These are phyloP conservation scores for Neofusicoccum cordaticola DNA, from an alignment of 2,329 filamentous ascomycete species.

Conservation along the genomic window DNA sequence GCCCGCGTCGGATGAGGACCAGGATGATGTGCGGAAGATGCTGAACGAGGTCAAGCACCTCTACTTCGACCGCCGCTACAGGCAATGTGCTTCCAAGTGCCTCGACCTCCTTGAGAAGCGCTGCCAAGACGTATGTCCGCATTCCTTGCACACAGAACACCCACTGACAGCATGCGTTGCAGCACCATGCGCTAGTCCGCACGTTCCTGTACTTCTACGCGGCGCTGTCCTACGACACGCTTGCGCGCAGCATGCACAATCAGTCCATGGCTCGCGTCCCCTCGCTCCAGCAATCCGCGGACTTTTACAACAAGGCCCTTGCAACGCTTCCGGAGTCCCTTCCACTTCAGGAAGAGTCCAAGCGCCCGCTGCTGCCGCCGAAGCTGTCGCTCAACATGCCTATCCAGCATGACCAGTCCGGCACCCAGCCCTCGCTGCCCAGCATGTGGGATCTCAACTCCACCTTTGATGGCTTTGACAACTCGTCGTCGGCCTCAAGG, in stretches of 20 bases:
- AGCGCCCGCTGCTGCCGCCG: background rate
- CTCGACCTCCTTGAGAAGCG: slow-evolving; percentile 26
- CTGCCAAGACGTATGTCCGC: background rate
- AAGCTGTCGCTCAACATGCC: background rate
- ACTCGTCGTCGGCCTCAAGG: background rate
- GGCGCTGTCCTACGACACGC: slow-evolving; percentile 36
- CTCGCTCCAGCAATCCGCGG: slow-evolving; percentile 34
- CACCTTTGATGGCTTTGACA: background rate
- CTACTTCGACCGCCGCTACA: slow-evolving; percentile 32
- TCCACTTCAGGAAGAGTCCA: background rate
- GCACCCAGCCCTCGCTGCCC: background rate
- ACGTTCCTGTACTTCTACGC: slow-evolving; percentile 39
- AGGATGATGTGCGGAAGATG: slow-evolving; percentile 1
- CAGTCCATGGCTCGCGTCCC: slow-evolving; percentile 26
- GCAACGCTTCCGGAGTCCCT: slow-evolving; percentile 20
- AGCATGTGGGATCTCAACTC: slow-evolving; percentile 13
- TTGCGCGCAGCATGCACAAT: slow-evolving; percentile 34
- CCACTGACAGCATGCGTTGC: background rate
- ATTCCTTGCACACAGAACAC: background rate
- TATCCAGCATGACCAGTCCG: background rate
- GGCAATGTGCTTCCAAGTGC: slow-evolving; percentile 33
- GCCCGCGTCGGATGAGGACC: background rate
- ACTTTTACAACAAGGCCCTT: slow-evolving; percentile 34
- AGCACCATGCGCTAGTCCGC: slow-evolving; percentile 35
- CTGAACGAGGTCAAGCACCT: slow-evolving; percentile 16